phyloP scores from a whole-genome alignment of 148 eudicot genomes.

The Cornus suecica region DNA sequence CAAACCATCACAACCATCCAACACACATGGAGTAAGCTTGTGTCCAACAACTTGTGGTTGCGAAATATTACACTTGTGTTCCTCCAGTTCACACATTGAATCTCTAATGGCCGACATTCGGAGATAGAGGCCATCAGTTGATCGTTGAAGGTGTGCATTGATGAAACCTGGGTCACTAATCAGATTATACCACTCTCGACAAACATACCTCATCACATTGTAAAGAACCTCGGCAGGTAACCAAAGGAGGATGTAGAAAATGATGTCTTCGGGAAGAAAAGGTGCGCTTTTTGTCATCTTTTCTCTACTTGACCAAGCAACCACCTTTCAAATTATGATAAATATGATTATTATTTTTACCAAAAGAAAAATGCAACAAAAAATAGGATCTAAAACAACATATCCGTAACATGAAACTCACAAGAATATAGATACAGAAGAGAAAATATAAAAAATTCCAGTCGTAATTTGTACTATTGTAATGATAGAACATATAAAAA shows the following conservation, averaged over 20 bases:
- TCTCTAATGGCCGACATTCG: not conserved
- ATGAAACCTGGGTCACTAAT: constrained; percentile 7
- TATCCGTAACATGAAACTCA: too few species aligned
- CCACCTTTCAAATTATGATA: too few species aligned
- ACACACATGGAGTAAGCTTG: not conserved
- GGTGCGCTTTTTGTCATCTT: not conserved
- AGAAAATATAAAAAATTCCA: too few species aligned
- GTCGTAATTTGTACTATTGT: too few species aligned
- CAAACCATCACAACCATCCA: constrained; percentile 9
- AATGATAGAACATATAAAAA: too few species aligned
- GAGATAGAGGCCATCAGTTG: not conserved
- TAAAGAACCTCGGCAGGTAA: constrained; percentile 9
- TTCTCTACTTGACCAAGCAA: too few species aligned
- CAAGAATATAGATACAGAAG: too few species aligned
- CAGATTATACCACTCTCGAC: constrained; percentile 7
- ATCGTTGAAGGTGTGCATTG: not conserved
- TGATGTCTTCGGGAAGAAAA: not conserved
- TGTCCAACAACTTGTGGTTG: not conserved
- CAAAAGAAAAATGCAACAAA: too few species aligned
- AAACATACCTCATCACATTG: constrained; percentile 14
- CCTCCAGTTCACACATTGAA: too few species aligned
- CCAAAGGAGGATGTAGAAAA: constrained; percentile 5
- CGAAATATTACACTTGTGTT: not conserved
- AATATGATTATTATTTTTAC: too few species aligned
- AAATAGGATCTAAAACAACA: too few species aligned